Conservation (phyloP, 2,329 filamentous ascomycete genomes). For the Blastomyces silverae region DNA sequence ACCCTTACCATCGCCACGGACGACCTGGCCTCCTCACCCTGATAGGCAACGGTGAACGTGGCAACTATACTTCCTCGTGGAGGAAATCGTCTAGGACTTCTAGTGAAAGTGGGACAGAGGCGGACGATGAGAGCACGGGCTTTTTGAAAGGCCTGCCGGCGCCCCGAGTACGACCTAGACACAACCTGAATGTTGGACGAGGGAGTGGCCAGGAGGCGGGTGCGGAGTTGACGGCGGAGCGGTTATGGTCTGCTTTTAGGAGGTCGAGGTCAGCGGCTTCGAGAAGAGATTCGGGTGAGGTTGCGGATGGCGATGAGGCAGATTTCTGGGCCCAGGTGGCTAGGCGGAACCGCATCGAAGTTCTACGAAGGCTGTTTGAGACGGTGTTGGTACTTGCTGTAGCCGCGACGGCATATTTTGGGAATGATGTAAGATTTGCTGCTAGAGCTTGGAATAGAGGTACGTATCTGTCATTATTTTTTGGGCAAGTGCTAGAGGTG, state of each 20-base stretch:
- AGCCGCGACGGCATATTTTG: conserved; percentile 40
- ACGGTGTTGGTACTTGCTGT: conserved; percentile 50
- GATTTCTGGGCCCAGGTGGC: conserved; percentile 24
- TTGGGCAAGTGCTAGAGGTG: neutral
- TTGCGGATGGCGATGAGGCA: conserved; percentile 24
- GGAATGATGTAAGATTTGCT: conserved; percentile 28
- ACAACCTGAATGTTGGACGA: conserved; percentile 58
- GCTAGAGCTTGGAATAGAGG: conserved; percentile 37
- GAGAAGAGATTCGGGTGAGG: conserved; percentile 32
- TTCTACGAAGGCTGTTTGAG: conserved; percentile 48
- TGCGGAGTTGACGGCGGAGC: conserved; percentile 28
- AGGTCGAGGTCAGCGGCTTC: conserved; percentile 26
- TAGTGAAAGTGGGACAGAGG: conserved; percentile 90
- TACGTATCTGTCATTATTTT: conserved; percentile 20
- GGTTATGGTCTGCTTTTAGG: conserved; percentile 27
- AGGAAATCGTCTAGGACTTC: conserved; percentile 53
- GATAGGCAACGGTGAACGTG: conserved; percentile 30
- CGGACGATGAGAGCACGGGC: conserved; percentile 75
- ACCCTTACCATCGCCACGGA: conserved; percentile 26
- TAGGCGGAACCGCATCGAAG: conserved; percentile 36
- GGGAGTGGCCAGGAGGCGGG: conserved; percentile 26
- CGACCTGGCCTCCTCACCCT: conserved; percentile 17
- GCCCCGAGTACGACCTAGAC: conserved; percentile 62
- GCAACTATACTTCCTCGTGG: conserved; percentile 25
- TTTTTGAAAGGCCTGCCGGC: conserved; percentile 79